Base-by-base conservation (phyloP, 2,329 filamentous ascomycete genomes). In the Monosporascus sp. region DNA sequence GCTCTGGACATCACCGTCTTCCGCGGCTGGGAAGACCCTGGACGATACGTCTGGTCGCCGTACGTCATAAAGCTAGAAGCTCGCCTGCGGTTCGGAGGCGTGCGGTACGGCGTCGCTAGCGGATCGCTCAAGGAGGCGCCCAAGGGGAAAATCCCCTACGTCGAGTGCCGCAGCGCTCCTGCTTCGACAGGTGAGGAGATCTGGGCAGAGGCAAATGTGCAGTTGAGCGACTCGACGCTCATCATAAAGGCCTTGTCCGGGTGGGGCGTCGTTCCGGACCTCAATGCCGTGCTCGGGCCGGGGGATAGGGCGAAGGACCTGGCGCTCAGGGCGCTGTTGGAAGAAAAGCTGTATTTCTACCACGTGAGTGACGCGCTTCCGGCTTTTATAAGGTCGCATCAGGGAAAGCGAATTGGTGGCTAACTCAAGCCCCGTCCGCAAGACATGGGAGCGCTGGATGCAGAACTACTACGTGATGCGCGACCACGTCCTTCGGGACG, bases 21-120 rank as follows among this genome's bases (percentile, higher is more conserved):
- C 64, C 78, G 81, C 41, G 81, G 81, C 47, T 78, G 72, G 53
- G 67, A 69, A 35, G 63, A 68, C 2, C 54, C 64, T 1, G 70
- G 68, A 5, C 58, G 60, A 18, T 75, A 83, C 59, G 72, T 76
- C 49, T 84, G 80, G 80, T 85, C 82, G 0, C 82, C 83, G 9
- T 86, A 83, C 58, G 81, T 83, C 50, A 78, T 69, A 45, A 87
- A 87, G 63, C 70, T 86, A 49, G 84, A 87, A 62, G 73, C 80
- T 18, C 80, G 82, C 15, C 72, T 86, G 6, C 82, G 83, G 15
- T 75, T 84, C 57, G 73, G 73, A 2, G 63, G 66, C 1, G 48
- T 83, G 2, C 39, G 65, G 1, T 87, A 86, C 65, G 60, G 57
- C 17, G 61, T 67, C 5, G 75, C 68, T 2, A 56, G 57, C 3